Evolutionary conservation across 23 red algal genomes (phyloP).

Genomic region (Agarophyton chilense): DNA sequence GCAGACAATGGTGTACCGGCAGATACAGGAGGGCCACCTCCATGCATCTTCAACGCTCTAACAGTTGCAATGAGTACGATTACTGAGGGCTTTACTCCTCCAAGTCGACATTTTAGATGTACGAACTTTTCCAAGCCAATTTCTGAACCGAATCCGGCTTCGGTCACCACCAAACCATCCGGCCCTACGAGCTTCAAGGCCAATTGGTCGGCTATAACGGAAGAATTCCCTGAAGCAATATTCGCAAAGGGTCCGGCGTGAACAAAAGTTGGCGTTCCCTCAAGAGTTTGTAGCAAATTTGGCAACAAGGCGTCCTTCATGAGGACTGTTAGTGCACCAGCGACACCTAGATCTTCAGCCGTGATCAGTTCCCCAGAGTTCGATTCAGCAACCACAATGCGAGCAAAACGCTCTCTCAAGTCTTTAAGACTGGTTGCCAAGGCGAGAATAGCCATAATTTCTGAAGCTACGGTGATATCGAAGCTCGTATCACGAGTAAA

Average conservation of each 20-base stretch:
- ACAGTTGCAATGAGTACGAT: constrained; percentile 93
- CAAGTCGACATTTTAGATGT: constrained; percentile 92
- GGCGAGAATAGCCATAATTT: constrained; percentile 99
- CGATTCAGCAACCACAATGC: constrained; percentile 86
- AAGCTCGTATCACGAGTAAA: constrained; percentile 77
- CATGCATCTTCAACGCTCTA: constrained; percentile 95
- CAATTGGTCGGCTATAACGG: constrained; percentile 93
- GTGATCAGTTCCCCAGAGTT: constrained; percentile 76
- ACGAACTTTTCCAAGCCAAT: constrained; percentile 98
- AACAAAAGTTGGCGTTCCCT: constrained; percentile 96
- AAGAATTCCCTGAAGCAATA: constrained; percentile 97
- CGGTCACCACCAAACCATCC: constrained; percentile 93
- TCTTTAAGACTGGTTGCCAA: constrained; percentile 85
- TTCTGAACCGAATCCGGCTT: constrained; percentile 98
- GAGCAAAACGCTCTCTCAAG: constrained; percentile 84
- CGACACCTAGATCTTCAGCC: constrained; percentile 97
- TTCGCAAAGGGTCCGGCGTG: constrained; percentile 99
- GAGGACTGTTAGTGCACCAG: constrained; percentile 93
- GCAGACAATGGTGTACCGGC: constrained; percentile 79
- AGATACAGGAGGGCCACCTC: constrained; percentile 83
- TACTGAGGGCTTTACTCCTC: constrained; percentile 68
- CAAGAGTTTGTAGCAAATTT: constrained; percentile 95
- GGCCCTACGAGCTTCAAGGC: constrained; percentile 93
- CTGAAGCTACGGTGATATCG: constrained; percentile 97
- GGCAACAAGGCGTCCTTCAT: constrained; percentile 98